Base-by-base conservation (phyloP, 139 green algal species). In the Ulvella scutata region DNA sequence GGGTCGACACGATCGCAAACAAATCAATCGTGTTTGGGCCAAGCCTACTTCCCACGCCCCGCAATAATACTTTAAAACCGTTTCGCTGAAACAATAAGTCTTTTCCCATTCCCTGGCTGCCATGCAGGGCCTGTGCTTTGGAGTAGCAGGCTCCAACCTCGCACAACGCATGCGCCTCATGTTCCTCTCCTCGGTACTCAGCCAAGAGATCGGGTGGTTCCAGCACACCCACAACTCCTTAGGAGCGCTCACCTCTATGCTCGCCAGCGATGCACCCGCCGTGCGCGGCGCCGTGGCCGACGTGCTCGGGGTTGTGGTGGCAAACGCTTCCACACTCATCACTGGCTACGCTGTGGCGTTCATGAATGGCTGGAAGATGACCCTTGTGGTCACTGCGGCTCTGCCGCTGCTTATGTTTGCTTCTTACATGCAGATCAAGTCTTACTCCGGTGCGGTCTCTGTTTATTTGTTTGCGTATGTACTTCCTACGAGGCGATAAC, bases 341-440 rank as follows among this genome's bases (percentile, higher is more conserved):
- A 33, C 72, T 38, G 77, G 75, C 37, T 85, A 86, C 74, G 44
- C 81, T 10, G 81, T 93, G 51, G 51, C 51, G 31, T 26, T 67
- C 51, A 10, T 82, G 36, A 80, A 82, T 44, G 72, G 79, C 73
- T 96, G 88, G 89, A 82, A 86, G 72, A 87, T 94, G 83, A 87
- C 89, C 38, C 81, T 95, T 38, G 83, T 96, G 2, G 76, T 93
- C 28, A 85, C 87, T 0, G 86, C 51, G 13, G 51, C 51, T 10
- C 51, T 34, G 51, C 51, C 33, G 51, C 51, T 67, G 9, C 9
- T 67, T 10, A 26, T n/a, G 51, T 67, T 67, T 23, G 1, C 51
- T 29, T n/a, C 33, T 26, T 67, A 67, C 51, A 26, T 67, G 51
- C 31, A 23, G 51, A n/a, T n/a, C n/a, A 26, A 67, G 51, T n/a